Conservation (phyloP, 1,284 basidiomycete species). For the Moesziomyces aphidis region DNA sequence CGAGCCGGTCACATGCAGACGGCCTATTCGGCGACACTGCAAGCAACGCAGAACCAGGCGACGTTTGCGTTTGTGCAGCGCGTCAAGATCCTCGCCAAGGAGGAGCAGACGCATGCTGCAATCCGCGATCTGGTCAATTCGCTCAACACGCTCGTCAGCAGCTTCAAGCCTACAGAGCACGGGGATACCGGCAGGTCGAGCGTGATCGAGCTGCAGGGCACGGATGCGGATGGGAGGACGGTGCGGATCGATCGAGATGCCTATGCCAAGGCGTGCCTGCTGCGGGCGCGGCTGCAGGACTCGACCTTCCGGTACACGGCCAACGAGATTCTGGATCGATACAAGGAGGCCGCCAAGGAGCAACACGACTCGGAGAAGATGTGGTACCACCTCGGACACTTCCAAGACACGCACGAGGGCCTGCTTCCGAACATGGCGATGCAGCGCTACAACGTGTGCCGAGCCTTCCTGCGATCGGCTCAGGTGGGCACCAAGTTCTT, state of each 20-base stretch:
- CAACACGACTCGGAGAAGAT: constrained; percentile 74
- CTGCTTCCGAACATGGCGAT: constrained; percentile 70
- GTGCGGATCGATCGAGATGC: constrained; percentile 30
- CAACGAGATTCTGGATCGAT: constrained; percentile 72
- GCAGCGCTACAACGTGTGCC: constrained; percentile 72
- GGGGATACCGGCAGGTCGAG: constrained; percentile 15
- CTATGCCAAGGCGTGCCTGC: constrained; percentile 77
- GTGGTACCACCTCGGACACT: constrained; percentile 53
- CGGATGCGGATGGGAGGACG: constrained; percentile 22
- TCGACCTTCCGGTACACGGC: constrained; percentile 86
- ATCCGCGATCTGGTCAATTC: constrained; percentile 88
- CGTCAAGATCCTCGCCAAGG: constrained; percentile 84
- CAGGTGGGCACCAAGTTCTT: constrained; percentile 91
- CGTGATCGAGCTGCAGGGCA: constrained; percentile 34
- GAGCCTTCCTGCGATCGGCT: constrained; percentile 81
- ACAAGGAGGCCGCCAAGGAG: constrained; percentile 66
- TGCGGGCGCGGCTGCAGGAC: constrained; percentile 93
- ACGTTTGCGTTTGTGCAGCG: constrained; percentile 90
- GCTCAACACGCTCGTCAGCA: constrained; percentile 69
- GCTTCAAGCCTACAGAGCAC: constrained; percentile 31
- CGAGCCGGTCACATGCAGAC: constrained; percentile 96
- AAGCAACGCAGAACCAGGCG: constrained; percentile 82
- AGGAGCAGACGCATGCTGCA: constrained; percentile 85
- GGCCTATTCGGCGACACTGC: constrained; percentile 93
- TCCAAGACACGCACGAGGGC: constrained; percentile 63